These are phyloP conservation scores for Magnaporthales sp. DNA, from an alignment of 2,329 filamentous ascomycete species.

Conservation along the genomic window DNA sequence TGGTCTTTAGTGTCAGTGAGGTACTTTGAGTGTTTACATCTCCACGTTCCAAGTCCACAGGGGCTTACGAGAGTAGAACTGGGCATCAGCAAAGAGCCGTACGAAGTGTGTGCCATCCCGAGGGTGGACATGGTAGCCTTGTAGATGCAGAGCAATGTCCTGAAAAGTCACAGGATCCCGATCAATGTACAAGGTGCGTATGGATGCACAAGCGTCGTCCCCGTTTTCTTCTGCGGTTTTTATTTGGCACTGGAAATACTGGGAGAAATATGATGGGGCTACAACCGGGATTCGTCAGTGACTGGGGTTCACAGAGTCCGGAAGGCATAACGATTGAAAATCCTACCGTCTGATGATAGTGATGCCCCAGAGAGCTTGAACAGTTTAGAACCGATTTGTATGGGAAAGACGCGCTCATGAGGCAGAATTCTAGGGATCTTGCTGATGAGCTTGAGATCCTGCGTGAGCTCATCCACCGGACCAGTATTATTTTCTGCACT, in stretches of 20 bases:
- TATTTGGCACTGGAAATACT: slow-evolving; percentile 83
- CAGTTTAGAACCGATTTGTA: slow-evolving; percentile 63
- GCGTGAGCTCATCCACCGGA: background rate
- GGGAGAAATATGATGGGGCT: slow-evolving; percentile 95
- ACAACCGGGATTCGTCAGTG: background rate
- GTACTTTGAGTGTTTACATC: slow-evolving; percentile 4
- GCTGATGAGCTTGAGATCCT: slow-evolving; percentile 4
- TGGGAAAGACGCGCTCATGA: slow-evolving; percentile 64
- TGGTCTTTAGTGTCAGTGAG: slow-evolving; percentile 29
- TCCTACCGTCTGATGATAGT: slow-evolving; percentile 62
- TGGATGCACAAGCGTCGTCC: slow-evolving; percentile 35
- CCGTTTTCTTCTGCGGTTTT: slow-evolving; percentile 51
- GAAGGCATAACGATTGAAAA: background rate
- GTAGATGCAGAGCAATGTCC: slow-evolving; percentile 83
- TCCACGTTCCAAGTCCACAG: background rate
- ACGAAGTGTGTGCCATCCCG: slow-evolving; percentile 82
- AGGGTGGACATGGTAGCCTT: slow-evolving; percentile 82
- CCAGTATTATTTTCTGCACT: background rate
- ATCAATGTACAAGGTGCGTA: slow-evolving; percentile 89
- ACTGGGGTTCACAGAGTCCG: slow-evolving; percentile 4
- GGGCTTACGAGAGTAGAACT: slow-evolving; percentile 57
- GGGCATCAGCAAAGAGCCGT: slow-evolving; percentile 85
- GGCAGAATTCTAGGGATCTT: slow-evolving; percentile 52
- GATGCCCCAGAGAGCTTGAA: slow-evolving; percentile 68
- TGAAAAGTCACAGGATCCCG: slow-evolving; percentile 82